Percentiles rank a stretch among this genome's conserved stretches.
Conservation (phyloP, 2,329 filamentous ascomycete species). For the Pseudohalonectria lignicola region DNA sequence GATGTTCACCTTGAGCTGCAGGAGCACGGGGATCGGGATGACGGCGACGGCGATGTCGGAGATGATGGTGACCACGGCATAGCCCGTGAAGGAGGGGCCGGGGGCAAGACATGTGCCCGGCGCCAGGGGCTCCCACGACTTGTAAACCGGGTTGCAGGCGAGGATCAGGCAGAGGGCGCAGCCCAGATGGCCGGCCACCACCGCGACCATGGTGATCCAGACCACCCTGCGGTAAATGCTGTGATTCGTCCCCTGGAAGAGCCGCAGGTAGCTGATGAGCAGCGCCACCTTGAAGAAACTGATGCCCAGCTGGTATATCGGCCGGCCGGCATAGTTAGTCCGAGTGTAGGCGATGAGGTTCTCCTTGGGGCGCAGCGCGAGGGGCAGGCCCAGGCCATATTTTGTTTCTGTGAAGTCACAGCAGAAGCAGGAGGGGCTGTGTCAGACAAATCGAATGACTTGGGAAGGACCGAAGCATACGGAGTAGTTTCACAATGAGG, state of each 20-base stretch:
- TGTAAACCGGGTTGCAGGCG: constrained; percentile 34
- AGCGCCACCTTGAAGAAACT: constrained; percentile 45
- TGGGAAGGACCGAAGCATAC: no score
- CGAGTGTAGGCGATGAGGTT: constrained; percentile 32
- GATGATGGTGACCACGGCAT: constrained; percentile 38
- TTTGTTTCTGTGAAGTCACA: no score
- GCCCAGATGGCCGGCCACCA: constrained; percentile 34
- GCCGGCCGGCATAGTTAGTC: constrained; percentile 40
- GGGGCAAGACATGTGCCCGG: constrained; percentile 31
- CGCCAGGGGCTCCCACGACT: constrained; percentile 31
- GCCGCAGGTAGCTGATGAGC: constrained; percentile 38
- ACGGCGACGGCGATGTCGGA: constrained; percentile 38
- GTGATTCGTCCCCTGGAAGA: constrained; percentile 36
- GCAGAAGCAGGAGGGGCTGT: no score
- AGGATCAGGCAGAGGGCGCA: constrained; percentile 38
- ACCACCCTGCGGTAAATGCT: constrained; percentile 30
- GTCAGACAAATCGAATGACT: no score
- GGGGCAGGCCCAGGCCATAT: constrained; percentile 38
- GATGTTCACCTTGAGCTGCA: constrained; percentile 33
- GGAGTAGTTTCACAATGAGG: no score
- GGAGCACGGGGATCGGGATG: constrained; percentile 36
- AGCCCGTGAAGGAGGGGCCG: constrained; percentile 37
- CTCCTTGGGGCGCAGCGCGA: constrained; percentile 28
- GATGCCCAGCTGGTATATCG: constrained; percentile 43
- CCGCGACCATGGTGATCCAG: constrained; percentile 27